These are phyloP conservation scores for Coniophora puteana DNA, from an alignment of 1,284 basidiomycete species.

Conservation along the genomic window DNA sequence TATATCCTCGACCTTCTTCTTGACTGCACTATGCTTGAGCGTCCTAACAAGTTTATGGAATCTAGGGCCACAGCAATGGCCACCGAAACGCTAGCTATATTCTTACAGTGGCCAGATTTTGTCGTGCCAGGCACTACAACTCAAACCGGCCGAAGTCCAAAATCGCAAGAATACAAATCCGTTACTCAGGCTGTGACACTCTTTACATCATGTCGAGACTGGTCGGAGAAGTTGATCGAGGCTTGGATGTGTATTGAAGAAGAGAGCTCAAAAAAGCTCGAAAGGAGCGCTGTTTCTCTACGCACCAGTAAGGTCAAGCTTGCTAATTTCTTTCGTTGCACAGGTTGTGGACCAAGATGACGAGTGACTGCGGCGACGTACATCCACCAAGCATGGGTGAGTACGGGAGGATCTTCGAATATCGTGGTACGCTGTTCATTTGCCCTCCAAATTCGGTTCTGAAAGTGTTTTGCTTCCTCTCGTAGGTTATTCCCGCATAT, in stretches of 20 bases:
- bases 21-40: conserved; percentile 16
- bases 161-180: conserved; percentile 12
- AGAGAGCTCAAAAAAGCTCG: conserved; percentile 8
- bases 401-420: conserved; percentile 13
- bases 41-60: conserved; percentile 24
- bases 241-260: conserved; percentile 13
- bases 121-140: conserved; percentile 17
- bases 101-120: conserved; percentile 10
- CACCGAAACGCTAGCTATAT: conserved; percentile 14
- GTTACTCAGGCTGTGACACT: conserved; percentile 9
- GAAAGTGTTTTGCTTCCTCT: too few relatives aligned
- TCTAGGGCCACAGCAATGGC: conserved; percentile 15
- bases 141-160: conserved; percentile 2
- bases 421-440: conserved; percentile 17
- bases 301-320: too few relatives aligned
- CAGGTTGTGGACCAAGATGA: too few relatives aligned
- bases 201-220: conserved; percentile 10
- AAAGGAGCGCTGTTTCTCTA: conserved; percentile 7
- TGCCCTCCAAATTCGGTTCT: too few relatives aligned
- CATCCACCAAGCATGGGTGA: conserved; percentile 6
- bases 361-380: conserved; percentile 13
- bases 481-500: conserved; percentile 12
- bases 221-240: conserved; percentile 13
- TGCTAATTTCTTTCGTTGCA: not conserved
- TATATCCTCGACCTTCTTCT: conserved; percentile 24